These are phyloP conservation scores for Aspergillus ellipticus DNA, from an alignment of 495 filamentous ascomycete genomes.

Conservation along the genomic window DNA sequence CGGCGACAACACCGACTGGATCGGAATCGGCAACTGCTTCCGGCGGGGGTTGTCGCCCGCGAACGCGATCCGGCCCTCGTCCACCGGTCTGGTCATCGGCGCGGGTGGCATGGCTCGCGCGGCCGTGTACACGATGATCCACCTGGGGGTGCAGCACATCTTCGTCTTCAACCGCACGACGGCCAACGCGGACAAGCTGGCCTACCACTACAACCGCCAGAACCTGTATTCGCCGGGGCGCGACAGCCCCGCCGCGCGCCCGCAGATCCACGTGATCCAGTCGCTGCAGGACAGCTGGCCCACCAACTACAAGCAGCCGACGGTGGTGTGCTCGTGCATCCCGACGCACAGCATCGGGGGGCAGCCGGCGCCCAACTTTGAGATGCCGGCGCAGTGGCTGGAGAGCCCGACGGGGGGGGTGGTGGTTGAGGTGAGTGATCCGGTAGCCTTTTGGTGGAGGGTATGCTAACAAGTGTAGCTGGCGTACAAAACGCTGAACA, in stretches of 20 bases:
- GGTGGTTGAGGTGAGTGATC: conserved; percentile 59
- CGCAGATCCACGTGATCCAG: conserved; percentile 51
- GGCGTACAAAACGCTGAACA: conserved; percentile 69
- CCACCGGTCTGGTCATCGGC: conserved; percentile 68
- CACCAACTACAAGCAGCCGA: conserved; percentile 57
- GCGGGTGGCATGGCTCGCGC: conserved; percentile 79
- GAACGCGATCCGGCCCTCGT: conserved; percentile 67
- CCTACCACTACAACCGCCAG: conserved; percentile 61
- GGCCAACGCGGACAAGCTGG: conserved; percentile 58
- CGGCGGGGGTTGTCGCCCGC: conserved; percentile 70
- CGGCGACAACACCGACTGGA: conserved; percentile 84
- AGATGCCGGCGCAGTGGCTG: conserved; percentile 68
- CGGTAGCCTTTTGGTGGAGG: not conserved
- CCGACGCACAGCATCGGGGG: conserved; percentile 62
- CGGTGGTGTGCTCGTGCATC: conserved; percentile 71
- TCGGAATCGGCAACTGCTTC: conserved; percentile 66
- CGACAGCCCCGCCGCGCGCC: conserved; percentile 18
- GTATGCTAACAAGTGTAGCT: conserved; percentile 36
- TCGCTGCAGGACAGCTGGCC: conserved; percentile 63
- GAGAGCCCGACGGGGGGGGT: conserved; percentile 74
- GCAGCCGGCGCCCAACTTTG: conserved; percentile 62
- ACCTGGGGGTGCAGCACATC: conserved; percentile 70
- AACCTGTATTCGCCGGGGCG: conserved; percentile 23
- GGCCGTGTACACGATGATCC: conserved; percentile 74
- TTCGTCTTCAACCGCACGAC: conserved; percentile 68